Evolutionary conservation across 2,329 filamentous ascomycete genomes (phyloP).

Genomic region (Fusarium poae): DNA sequence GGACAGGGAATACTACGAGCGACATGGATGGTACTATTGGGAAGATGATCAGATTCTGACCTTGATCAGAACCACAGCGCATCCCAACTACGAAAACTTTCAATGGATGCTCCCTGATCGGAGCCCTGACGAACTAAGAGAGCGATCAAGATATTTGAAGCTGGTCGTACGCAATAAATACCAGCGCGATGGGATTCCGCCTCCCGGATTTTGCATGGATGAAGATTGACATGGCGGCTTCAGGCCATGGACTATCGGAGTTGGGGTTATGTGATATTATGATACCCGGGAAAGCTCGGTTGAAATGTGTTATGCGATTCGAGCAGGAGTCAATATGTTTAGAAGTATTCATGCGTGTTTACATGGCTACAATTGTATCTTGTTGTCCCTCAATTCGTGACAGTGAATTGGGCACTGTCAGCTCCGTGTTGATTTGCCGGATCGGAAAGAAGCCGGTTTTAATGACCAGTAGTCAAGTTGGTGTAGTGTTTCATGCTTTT

Average conservation of each 20-base stretch:
- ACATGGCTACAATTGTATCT: not conserved
- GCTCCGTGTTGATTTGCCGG: not conserved
- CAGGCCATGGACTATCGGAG: conserved; percentile 5
- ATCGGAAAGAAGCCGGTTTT: conserved; percentile 11
- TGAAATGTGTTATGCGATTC: not conserved
- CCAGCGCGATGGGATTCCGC: conserved; percentile 22
- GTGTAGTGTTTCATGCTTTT: conserved; percentile 19
- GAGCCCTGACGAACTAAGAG: conserved; percentile 32
- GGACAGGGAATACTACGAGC: conserved; percentile 36
- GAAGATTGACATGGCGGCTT: conserved; percentile 5
- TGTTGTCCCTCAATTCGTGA: not conserved
- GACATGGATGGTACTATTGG: conserved; percentile 45
- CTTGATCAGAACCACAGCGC: conserved; percentile 38
- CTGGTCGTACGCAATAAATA: conserved; percentile 40
- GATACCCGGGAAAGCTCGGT: conserved; percentile 35
- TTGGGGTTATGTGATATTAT: conserved; percentile 30
- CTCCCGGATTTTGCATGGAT: conserved; percentile 49
- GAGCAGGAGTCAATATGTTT: conserved; percentile 7
- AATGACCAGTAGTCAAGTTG: not conserved
- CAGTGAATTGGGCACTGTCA: not conserved
- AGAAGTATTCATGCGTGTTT: not conserved
- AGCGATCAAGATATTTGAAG: conserved; percentile 42
- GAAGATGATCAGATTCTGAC: conserved; percentile 49
- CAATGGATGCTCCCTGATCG: conserved; percentile 33
- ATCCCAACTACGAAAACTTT: conserved; percentile 32